phyloP scores from a whole-genome alignment of 108 stramenopile species.

The Schizochytrium sp. region DNA sequence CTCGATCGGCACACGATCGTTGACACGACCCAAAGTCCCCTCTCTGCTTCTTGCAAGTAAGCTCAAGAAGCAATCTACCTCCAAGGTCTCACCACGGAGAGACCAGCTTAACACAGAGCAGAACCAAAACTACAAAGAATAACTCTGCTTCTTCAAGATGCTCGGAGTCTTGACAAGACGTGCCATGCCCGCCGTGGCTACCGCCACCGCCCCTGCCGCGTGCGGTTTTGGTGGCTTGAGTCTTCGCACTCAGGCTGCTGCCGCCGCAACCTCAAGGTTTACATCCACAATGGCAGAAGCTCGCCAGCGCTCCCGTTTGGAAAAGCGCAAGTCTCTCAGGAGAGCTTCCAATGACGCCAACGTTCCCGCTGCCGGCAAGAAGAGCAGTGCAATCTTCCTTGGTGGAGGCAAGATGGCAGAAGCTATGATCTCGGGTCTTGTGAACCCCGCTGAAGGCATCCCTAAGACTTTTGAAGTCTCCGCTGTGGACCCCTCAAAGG shows the following conservation, averaged over 20 bases:
- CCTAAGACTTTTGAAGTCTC: constrained; percentile 28
- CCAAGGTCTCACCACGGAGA: no score
- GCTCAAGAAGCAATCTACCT: no score
- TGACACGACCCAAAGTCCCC: no score
- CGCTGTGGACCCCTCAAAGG: constrained; percentile 41
- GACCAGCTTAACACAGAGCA: no score
- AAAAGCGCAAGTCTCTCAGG: neutral
- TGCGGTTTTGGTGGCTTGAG: no score
- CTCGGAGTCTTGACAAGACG: no score
- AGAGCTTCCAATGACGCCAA: constrained; percentile 26
- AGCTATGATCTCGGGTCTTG: constrained; percentile 86
- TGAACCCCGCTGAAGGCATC: constrained; percentile 56
- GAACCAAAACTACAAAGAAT: no score
- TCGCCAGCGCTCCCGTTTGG: neutral
- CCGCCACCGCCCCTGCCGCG: no score
- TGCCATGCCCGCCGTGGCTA: no score
- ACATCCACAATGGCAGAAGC: constrained; percentile 32
- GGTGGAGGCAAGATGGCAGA: constrained; percentile 95
- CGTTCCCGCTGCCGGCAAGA: neutral
- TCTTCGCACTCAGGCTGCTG: neutral
- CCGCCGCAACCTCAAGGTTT: neutral
- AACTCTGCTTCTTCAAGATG: no score
- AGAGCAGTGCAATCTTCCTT: constrained; percentile 72
- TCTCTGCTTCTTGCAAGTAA: no score
- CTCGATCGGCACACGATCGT: neutral